Base-by-base conservation (phyloP, 1,139 yeast species). In the Scheffersomyces segobiensis region DNA sequence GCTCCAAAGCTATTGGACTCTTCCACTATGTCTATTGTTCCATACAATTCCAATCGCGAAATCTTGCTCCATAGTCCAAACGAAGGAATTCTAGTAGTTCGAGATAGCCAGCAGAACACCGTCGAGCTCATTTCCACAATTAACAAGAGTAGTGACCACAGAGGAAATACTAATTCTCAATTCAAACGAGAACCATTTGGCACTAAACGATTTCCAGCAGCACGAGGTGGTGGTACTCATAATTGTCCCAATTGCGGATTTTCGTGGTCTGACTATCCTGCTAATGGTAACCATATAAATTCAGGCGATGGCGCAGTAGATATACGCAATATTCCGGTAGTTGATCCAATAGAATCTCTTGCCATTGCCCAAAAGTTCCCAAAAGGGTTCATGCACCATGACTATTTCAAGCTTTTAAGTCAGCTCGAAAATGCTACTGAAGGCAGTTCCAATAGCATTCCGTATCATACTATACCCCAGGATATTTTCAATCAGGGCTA, bases 401-500 rank as follows among this genome's bases (percentile, higher is more conserved):
- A 78, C 59, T 79, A 80, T 60, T 79, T 80, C 68, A 76, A 77
- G 65, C 61, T 76, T 8, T 68, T 79, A 51, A 77, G 74, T 8
- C 69, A 72, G 42, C 67, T 73, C 20, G 50, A 32, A 21, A 55
- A 58, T 10, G 49, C 59, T 3, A 63, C 65, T 21, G 60, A 52
- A 73, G 1, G 64, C 60, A 47, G 39, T 48, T 20, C 53, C 14
- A 46, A 32, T 42, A 18, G 24, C 26, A 49, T 46, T 20, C 55
- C 39, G 24, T 54, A 52, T 49, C 54, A 49, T n/a, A 20, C 57
- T 5, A 67, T 80, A 3, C 85, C 85, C 0, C 67, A 68, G 22
- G 77, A 75, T 20, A 67, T 80, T 4, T 89, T 90, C 67, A 87
- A 88, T 53, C 93, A 88, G 60, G 95, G 95, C 2, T 90, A 90